Evolutionary conservation across 2,329 filamentous ascomycete species (phyloP).

Genomic region (Aspergillus fischeri): DNA sequence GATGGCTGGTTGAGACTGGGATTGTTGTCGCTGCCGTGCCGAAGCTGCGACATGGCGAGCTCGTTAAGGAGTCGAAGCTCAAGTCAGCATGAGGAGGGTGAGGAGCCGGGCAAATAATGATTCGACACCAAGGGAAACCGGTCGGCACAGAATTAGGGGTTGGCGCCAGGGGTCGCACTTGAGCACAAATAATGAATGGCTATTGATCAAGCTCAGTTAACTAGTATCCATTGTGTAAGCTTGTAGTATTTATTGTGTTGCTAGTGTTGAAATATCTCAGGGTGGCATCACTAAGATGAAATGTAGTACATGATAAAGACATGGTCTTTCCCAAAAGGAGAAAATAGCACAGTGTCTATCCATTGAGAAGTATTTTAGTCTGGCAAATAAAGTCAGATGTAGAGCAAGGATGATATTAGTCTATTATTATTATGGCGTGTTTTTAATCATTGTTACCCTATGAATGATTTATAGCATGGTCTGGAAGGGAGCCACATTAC

Average conservation of each 20-base stretch:
- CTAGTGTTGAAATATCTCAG: background rate
- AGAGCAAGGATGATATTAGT: background rate
- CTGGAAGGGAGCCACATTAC: too few species aligned
- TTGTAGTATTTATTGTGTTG: background rate
- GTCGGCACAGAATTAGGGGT: slow-evolving; percentile 9
- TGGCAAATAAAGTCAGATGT: background rate
- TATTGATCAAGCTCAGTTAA: background rate
- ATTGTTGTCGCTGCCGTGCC: slow-evolving; percentile 26
- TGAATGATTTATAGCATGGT: too few species aligned
- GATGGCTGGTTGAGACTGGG: slow-evolving; percentile 13
- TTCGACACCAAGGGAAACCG: slow-evolving; percentile 12
- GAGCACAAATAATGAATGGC: background rate
- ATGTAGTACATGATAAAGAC: background rate
- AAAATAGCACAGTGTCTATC: background rate
- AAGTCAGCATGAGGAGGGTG: slow-evolving; percentile 10
- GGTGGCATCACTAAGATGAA: background rate
- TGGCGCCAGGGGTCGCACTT: slow-evolving; percentile 6
- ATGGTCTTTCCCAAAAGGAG: background rate
- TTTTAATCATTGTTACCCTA: too few species aligned
- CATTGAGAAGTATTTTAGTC: background rate
- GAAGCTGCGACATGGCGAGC: slow-evolving; percentile 32
- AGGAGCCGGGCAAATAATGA: slow-evolving; percentile 8
- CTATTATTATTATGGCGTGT: too few species aligned
- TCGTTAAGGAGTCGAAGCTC: slow-evolving; percentile 18
- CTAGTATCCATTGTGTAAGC: background rate